Base-by-base conservation (phyloP, 2,329 filamentous ascomycete species). In the Fusarium pilosicola region DNA sequence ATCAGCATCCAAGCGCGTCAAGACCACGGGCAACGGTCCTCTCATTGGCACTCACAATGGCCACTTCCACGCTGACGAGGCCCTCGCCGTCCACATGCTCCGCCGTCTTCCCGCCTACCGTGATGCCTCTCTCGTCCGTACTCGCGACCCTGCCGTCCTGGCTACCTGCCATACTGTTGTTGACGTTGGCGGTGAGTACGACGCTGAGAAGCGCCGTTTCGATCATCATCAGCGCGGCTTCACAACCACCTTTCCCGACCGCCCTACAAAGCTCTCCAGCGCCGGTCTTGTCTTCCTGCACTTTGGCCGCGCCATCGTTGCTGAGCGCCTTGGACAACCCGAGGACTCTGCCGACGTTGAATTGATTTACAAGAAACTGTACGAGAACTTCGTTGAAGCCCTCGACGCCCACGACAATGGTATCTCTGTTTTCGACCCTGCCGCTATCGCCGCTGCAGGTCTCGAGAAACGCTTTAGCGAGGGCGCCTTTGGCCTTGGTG, bases 61-160 rank as follows among this genome's bases (percentile, higher is more conserved):
- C 77, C 95, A 98, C 87, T 99, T 99, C 89, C 96, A 99, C 86
- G 96, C 96, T 82, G 96, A 99, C 84, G 96, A 99, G 86, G 96
- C 96, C 70, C 91, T 99, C 48, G 96, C 96, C 66, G 95, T 99
- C 74, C 95, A 97, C 87, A 94, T 99, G 88, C 93, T 99, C 77
- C 94, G 95, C 74, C 89, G 93, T 65, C 92, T 98, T 24, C 96
- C 96, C 28, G 85, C 91, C 67, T 99, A 98, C 86, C 83, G 87
- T 63, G 85, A 88, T 76, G 92, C 94, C 32, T 82, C 87, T 48
- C 92, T 99, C 48, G 87, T 97, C 57, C 95, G 96, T 77, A 97
- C 95, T 54, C 93, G 96, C 79, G 95, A 99, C 83, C 91, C 94
- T 24, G 88, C 90, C 32, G 82, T 92, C 38, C 92, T 99, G 44